These are phyloP conservation scores for Penicillium sp. DNA, from an alignment of 2,329 filamentous ascomycete genomes.

Conservation along the genomic window DNA sequence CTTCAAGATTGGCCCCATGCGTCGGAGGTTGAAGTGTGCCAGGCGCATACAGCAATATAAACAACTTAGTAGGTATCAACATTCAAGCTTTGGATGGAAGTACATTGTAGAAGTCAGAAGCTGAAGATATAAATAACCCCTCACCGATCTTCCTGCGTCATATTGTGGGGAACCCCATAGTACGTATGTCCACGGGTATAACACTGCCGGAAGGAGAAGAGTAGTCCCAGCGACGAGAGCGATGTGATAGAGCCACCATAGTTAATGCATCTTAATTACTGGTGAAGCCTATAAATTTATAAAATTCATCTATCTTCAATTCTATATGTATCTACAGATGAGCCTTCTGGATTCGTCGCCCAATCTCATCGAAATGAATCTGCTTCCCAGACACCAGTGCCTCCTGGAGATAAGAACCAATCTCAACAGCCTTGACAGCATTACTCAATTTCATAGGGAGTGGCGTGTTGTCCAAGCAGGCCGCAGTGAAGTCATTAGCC, in stretches of 20 bases:
- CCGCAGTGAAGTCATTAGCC: slow-evolving; percentile 61
- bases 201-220: no score
- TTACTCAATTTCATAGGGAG: slow-evolving; percentile 57
- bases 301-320: background rate
- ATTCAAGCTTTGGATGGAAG: background rate
- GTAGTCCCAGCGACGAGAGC: no score
- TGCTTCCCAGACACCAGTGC: slow-evolving; percentile 53
- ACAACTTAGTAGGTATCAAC: background rate
- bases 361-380: slow-evolving; percentile 57
- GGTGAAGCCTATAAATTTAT: background rate
- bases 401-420: slow-evolving; percentile 58
- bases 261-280: no score
- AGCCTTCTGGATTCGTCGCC: slow-evolving; percentile 44
- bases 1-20: no score
- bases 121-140: background rate
- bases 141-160: slow-evolving; percentile 6
- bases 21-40: no score
- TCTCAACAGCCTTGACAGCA: slow-evolving; percentile 57
- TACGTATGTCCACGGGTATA: background rate
- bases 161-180: background rate
- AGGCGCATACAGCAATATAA: background rate
- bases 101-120: background rate
- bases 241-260: no score
- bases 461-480: slow-evolving; percentile 55
- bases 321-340: slow-evolving; percentile 1